Conservation (phyloP, 345 rosid genomes). For the Euphorbia peplus region DNA sequence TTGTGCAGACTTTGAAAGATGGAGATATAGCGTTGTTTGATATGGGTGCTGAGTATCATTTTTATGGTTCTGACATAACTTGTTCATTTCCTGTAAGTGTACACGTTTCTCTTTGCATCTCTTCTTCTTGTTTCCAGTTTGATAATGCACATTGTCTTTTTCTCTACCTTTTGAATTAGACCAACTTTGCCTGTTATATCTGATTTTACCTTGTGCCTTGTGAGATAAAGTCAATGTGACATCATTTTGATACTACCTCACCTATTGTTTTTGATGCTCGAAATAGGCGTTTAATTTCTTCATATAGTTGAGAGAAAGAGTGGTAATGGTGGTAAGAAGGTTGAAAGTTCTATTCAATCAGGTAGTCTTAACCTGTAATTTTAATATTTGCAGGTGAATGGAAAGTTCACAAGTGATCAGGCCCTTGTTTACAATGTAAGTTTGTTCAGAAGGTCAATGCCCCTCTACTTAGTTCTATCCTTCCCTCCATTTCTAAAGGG, state of each 20-base stretch:
- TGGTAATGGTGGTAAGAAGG: neutral
- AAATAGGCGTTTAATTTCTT: neutral
- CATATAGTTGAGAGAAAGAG: neutral
- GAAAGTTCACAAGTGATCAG: constrained; percentile 84
- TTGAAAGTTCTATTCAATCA: neutral
- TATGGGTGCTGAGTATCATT: constrained; percentile 92
- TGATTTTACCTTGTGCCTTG: neutral
- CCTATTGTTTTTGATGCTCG: neutral
- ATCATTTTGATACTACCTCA: neutral
- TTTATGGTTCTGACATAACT: constrained; percentile 94
- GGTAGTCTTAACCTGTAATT: constrained; percentile 1
- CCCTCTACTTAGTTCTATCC: neutral
- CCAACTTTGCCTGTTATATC: neutral
- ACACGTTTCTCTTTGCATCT: neutral
- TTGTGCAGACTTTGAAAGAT: constrained; percentile 66
- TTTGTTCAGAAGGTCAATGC: neutral
- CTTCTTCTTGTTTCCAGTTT: neutral
- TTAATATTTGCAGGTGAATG: constrained; percentile 63
- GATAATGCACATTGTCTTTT: neutral
- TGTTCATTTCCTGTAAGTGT: constrained; percentile 88
- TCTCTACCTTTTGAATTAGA: neutral
- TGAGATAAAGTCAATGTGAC: neutral
- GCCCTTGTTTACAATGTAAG: constrained; percentile 79
- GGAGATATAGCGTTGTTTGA: constrained; percentile 94
- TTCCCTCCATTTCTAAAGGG: neutral